phyloP scores from a whole-genome alignment of 139 green algal genomes.

The Closterium sp. region DNA sequence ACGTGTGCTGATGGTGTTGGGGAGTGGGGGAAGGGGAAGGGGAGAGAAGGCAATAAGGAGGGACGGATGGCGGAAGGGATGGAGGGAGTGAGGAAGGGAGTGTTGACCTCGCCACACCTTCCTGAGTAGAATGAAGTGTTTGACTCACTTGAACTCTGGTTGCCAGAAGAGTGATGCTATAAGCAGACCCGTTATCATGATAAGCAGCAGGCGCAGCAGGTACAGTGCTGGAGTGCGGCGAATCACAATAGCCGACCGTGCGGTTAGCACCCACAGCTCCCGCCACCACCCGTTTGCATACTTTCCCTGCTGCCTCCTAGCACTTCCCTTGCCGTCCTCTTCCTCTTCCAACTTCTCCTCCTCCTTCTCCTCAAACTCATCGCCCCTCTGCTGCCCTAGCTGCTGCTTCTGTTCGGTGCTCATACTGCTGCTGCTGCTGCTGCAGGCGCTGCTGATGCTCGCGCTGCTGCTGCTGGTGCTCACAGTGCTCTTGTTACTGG shows the following conservation, averaged over 20 bases:
- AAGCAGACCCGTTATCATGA: conserved; percentile 33
- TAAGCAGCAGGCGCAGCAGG: conserved; percentile 31
- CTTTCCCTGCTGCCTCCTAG: not conserved
- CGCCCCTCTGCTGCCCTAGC: not conserved
- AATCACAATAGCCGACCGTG: conserved; percentile 29
- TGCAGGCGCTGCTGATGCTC: not conserved
- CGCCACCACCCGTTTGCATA: not conserved
- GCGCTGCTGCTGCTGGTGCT: not conserved
- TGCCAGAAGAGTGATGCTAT: conserved; percentile 35
- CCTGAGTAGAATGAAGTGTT: not conserved
- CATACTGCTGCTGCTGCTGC: no score
- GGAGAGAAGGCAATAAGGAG: not conserved
- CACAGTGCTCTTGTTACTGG: not conserved
- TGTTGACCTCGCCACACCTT: not conserved
- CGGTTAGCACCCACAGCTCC: not conserved
- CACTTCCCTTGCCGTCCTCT: not conserved
- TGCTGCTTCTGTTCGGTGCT: no score
- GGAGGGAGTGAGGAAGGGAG: not conserved
- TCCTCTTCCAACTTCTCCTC: not conserved
- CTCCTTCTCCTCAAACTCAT: not conserved
- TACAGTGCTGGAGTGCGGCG: conserved; percentile 49
- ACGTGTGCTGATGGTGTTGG: not conserved
- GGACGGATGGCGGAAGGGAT: not conserved
- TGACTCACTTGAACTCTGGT: not conserved
- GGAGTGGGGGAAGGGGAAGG: not conserved